Evolutionary conservation across 257 asterid species (phyloP).

Genomic region (Lithospermum erythrorhizon): DNA sequence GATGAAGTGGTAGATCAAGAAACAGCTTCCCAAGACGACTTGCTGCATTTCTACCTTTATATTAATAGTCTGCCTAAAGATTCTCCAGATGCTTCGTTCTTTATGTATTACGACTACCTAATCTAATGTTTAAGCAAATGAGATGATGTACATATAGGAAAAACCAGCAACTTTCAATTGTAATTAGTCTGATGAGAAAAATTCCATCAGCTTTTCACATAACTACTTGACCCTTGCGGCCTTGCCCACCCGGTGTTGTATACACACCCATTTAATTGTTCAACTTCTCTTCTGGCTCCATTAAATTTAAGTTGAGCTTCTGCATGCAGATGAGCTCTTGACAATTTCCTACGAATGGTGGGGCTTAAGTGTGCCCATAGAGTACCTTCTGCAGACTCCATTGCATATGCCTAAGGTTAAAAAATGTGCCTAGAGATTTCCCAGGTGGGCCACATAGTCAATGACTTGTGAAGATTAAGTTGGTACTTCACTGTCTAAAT

Average conservation of each 20-base stretch:
- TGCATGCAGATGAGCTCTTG: too few relatives aligned
- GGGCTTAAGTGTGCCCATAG: too few relatives aligned
- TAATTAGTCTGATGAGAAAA: slow-evolving; percentile 40
- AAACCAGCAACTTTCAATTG: slow-evolving; percentile 46
- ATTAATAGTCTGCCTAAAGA: slow-evolving; percentile 68
- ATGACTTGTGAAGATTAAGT: too few relatives aligned
- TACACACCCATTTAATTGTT: not conserved
- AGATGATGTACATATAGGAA: slow-evolving; percentile 27
- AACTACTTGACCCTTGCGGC: slow-evolving; percentile 28
- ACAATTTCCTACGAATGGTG: too few relatives aligned
- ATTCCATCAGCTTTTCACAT: slow-evolving; percentile 16
- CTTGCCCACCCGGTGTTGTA: slow-evolving; percentile 25
- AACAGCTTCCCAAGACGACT: slow-evolving; percentile 49
- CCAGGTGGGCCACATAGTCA: too few relatives aligned
- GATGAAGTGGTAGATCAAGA: slow-evolving; percentile 64
- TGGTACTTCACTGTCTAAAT: too few relatives aligned
- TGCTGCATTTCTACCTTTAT: slow-evolving; percentile 55
- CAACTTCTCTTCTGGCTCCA: too few relatives aligned
- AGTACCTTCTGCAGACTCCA: too few relatives aligned
- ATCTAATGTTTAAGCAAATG: slow-evolving; percentile 28
- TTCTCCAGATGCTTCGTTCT: slow-evolving; percentile 65
- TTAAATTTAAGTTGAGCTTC: too few relatives aligned
- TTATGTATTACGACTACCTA: slow-evolving; percentile 64
- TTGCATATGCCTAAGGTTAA: too few relatives aligned
- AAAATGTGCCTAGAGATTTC: too few relatives aligned